Conservation (phyloP, 352 stramenopile genomes). For the Phytophthora sojae region DNA sequence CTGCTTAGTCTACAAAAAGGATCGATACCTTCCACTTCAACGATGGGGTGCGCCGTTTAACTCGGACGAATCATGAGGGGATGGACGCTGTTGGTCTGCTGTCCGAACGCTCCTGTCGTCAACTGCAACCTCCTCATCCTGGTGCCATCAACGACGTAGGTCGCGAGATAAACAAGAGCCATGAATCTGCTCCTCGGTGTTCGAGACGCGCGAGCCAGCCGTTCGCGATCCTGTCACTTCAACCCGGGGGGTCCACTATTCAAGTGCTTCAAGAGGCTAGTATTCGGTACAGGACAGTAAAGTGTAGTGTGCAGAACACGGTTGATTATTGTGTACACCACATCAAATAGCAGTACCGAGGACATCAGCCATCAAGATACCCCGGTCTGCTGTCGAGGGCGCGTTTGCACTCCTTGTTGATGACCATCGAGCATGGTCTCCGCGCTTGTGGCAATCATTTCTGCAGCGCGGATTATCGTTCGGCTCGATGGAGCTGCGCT, state of each 20-base stretch:
- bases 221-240: slow-evolving; percentile 63
- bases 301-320: neutral
- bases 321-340: neutral
- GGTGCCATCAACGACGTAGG: neutral
- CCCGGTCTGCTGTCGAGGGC: slow-evolving; percentile 5
- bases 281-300: neutral
- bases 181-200: slow-evolving; percentile 17
- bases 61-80: slow-evolving; percentile 16
- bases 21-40: slow-evolving; percentile 16
- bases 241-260: neutral
- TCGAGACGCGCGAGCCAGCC: slow-evolving; percentile 43
- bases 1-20: neutral
- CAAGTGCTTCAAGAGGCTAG: neutral
- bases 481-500: neutral
- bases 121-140: neutral
- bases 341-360: slow-evolving; percentile 2
- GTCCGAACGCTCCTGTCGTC: slow-evolving; percentile 7
- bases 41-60: slow-evolving; percentile 18
- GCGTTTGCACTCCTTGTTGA: no score
- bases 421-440: neutral
- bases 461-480: slow-evolving; percentile 11
- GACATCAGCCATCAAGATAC: slow-evolving; percentile 5
- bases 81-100: slow-evolving; percentile 5
- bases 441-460: slow-evolving; percentile 24
- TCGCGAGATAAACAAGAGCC: slow-evolving; percentile 11